Percentiles rank a stretch among this genome's conserved stretches.
phyloP scores from a whole-genome alignment of 75 land plant species.

The Gnetum montanum region DNA sequence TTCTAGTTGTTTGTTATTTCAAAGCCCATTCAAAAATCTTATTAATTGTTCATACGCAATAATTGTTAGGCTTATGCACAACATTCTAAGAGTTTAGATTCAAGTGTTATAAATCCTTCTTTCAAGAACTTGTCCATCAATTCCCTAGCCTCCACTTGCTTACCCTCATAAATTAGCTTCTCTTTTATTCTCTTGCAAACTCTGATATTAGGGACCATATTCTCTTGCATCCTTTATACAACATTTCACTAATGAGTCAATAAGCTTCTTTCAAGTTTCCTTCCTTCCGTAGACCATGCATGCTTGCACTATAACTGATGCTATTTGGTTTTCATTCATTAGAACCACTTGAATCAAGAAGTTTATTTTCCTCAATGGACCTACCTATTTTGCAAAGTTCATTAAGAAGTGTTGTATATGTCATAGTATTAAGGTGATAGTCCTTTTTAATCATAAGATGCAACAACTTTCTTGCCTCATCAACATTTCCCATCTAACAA shows the following conservation, averaged over 20 bases:
- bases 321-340: constrained; percentile 69
- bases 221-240: constrained; percentile 38
- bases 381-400: constrained; percentile 44
- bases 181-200: constrained; percentile 39
- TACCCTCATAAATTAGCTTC: constrained; percentile 23
- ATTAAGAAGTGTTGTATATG: constrained; percentile 44
- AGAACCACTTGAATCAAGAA: constrained; percentile 54
- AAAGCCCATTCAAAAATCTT: too few species aligned
- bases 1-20: too few species aligned
- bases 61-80: too few species aligned
- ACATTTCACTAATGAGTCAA: constrained; percentile 41
- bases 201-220: constrained; percentile 51
- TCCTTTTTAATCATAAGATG: constrained; percentile 46
- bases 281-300: constrained; percentile 64
- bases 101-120: constrained; percentile 24
- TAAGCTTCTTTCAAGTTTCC: constrained; percentile 37
- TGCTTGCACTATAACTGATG: constrained; percentile 63
- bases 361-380: constrained; percentile 55
- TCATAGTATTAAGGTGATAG: constrained; percentile 52
- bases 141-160: constrained; percentile 29
- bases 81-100: too few species aligned
- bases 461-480: constrained; percentile 46
- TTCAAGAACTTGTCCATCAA: constrained; percentile 47
- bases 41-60: too few species aligned
- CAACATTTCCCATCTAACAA: constrained; percentile 41